phyloP scores from a whole-genome alignment of 1,139 yeast genomes.

The Groenewaldozyma auringiensis region DNA sequence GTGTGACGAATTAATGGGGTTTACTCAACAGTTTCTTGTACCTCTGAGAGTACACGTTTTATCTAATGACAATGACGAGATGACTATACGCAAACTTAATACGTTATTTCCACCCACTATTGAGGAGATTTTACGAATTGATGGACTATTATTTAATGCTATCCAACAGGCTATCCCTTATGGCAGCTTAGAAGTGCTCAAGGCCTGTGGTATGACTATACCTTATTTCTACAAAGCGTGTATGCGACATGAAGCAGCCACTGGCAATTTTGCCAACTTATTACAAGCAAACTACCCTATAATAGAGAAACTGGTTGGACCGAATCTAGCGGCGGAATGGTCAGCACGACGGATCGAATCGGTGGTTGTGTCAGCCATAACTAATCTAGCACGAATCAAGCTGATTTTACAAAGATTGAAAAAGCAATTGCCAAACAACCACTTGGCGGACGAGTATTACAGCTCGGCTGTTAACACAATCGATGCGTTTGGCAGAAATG shows the following conservation, averaged over 20 bases:
- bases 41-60: conserved; percentile 69
- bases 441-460: conserved; percentile 40
- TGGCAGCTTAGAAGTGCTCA: conserved; percentile 68
- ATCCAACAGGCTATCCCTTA: conserved; percentile 55
- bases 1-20: conserved; percentile 61
- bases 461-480: conserved; percentile 55
- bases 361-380: conserved; percentile 57
- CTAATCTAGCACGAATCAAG: conserved; percentile 60
- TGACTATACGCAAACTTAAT: conserved; percentile 58
- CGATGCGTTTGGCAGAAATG: conserved; percentile 64
- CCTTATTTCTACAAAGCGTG: conserved; percentile 91
- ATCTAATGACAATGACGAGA: conserved; percentile 31
- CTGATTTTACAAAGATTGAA: conserved; percentile 53
- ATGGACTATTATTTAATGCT: conserved; percentile 74
- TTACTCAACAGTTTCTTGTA: conserved; percentile 69
- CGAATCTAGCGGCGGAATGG: conserved; percentile 28
- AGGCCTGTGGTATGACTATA: conserved; percentile 69
- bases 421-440: conserved; percentile 31
- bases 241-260: conserved; percentile 89
- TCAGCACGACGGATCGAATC: conserved; percentile 47
- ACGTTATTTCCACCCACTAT: conserved; percentile 87
- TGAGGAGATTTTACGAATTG: conserved; percentile 84
- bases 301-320: conserved; percentile 27
- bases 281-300: conserved; percentile 29
- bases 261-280: conserved; percentile 45